phyloP scores from a whole-genome alignment of 169 alveolate genomes.

The Plasmodium cynomolgi region DNA sequence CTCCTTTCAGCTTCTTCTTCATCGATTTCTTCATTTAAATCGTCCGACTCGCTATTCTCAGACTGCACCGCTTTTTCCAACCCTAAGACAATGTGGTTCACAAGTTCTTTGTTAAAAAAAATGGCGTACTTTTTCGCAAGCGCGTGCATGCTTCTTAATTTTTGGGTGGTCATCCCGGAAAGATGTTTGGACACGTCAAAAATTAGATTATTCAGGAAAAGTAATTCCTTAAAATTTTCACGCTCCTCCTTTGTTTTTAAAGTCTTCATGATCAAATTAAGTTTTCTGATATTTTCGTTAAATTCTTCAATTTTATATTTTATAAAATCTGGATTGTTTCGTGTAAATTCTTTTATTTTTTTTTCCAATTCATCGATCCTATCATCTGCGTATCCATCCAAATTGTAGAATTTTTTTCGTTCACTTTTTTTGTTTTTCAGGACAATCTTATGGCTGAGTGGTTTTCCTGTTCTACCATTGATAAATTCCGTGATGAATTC shows the following conservation, averaged over 20 bases:
- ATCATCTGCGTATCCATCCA: constrained; percentile 41
- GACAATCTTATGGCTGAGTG: constrained; percentile 64
- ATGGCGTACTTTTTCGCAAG: constrained; percentile 24
- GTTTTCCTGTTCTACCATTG: constrained; percentile 59
- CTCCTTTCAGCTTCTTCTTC: constrained; percentile 14
- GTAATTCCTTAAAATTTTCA: constrained; percentile 28
- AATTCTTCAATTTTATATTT: constrained; percentile 68
- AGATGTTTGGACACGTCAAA: constrained; percentile 39
- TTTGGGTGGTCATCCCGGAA: background rate
- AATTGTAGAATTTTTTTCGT: constrained; percentile 60
- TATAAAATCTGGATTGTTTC: constrained; percentile 40
- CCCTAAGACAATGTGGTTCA: background rate
- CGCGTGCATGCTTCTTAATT: constrained; percentile 39
- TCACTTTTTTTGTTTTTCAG: constrained; percentile 52
- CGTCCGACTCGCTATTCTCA: background rate
- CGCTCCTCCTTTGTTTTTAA: constrained; percentile 40
- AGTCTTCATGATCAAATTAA: constrained; percentile 31
- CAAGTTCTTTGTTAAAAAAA: constrained; percentile 32
- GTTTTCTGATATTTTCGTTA: constrained; percentile 38
- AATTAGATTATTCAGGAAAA: constrained; percentile 29
- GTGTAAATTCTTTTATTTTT: constrained; percentile 9
- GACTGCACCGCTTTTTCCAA: constrained; percentile 39
- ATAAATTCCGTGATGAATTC: constrained; percentile 64
- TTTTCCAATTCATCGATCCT: constrained; percentile 41
- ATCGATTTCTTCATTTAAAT: background rate